A percentile compares a stretch with the other conserved stretches of the same genome.
Conservation (phyloP, 2,329 filamentous ascomycete species). For the Aspergillus melleus region DNA sequence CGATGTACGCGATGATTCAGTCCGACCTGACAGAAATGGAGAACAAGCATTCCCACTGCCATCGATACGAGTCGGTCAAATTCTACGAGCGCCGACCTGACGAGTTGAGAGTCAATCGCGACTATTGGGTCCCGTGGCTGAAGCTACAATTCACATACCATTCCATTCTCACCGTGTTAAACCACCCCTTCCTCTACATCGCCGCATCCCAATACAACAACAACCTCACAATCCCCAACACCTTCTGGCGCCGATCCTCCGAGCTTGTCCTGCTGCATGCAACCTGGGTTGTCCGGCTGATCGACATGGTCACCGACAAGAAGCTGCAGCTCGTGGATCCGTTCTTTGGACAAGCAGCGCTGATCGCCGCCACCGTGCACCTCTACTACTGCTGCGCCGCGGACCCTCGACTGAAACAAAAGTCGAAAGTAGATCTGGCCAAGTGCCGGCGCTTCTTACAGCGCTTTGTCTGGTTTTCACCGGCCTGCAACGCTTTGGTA, state of each 20-base stretch:
- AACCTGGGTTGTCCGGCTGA: conserved; percentile 57
- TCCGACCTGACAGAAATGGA: conserved; percentile 56
- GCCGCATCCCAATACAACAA: conserved; percentile 54
- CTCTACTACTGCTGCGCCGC: conserved; percentile 56
- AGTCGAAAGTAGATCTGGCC: conserved; percentile 54
- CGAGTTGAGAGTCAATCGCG: conserved; percentile 46
- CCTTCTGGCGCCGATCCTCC: conserved; percentile 55
- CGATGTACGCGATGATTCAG: conserved; percentile 52
- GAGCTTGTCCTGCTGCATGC: conserved; percentile 54
- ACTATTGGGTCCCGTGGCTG: conserved; percentile 55
- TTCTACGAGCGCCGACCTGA: conserved; percentile 53
- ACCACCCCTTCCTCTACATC: conserved; percentile 57
- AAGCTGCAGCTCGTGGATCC: conserved; percentile 52
- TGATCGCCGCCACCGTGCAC: conserved; percentile 55
- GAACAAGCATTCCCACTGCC: conserved; percentile 47
- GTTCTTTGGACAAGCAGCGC: conserved; percentile 54
- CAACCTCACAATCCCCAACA: conserved; percentile 55
- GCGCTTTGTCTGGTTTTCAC: conserved; percentile 49
- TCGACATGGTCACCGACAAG: conserved; percentile 56
- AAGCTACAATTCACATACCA: conserved; percentile 57
- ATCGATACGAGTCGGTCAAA: conserved; percentile 55
- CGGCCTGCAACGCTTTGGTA: conserved; percentile 50
- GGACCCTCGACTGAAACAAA: conserved; percentile 50
- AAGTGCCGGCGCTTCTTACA: conserved; percentile 54
- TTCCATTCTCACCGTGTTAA: conserved; percentile 52